A percentile compares a stretch with the other conserved stretches of the same genome.
These are phyloP conservation scores for Dryadomyces quercivorus DNA, from an alignment of 2,329 filamentous ascomycete species.

Conservation along the genomic window DNA sequence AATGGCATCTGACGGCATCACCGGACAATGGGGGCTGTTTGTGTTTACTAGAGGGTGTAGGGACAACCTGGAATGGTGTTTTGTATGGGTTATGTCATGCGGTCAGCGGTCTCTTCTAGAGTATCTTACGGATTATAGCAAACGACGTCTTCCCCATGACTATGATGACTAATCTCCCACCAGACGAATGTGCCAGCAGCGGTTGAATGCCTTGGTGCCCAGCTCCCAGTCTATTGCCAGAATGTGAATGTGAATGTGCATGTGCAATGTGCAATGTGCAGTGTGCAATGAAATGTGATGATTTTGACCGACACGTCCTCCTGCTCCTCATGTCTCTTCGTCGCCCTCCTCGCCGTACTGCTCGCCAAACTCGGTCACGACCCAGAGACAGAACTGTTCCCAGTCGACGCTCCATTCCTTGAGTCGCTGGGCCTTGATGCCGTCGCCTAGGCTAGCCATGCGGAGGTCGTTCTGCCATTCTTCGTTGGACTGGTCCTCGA, in stretches of 20 bases:
- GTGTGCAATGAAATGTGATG: too few relatives aligned
- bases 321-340: neutral
- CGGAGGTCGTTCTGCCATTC: conserved; percentile 64
- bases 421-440: conserved; percentile 59
- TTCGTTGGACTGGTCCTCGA: conserved; percentile 62
- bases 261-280: neutral
- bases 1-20: too few relatives aligned
- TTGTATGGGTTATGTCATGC: too few relatives aligned
- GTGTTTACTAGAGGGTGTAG: too few relatives aligned
- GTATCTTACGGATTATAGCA: neutral
- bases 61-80: too few relatives aligned
- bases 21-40: too few relatives aligned
- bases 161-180: too few relatives aligned
- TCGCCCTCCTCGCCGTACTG: conserved; percentile 39
- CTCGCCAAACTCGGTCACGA: conserved; percentile 62
- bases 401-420: conserved; percentile 71
- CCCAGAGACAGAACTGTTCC: conserved; percentile 85
- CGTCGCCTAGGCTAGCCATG: conserved; percentile 58
- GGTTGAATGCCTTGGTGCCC: too few relatives aligned
- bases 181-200: too few relatives aligned
- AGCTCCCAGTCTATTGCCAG: neutral
- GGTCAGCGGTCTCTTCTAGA: too few relatives aligned
- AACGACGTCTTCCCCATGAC: neutral
- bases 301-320: too few relatives aligned
- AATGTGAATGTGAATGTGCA: neutral